Conservation (phyloP, 2,329 filamentous ascomycete genomes). For the Myotisia sp. region DNA sequence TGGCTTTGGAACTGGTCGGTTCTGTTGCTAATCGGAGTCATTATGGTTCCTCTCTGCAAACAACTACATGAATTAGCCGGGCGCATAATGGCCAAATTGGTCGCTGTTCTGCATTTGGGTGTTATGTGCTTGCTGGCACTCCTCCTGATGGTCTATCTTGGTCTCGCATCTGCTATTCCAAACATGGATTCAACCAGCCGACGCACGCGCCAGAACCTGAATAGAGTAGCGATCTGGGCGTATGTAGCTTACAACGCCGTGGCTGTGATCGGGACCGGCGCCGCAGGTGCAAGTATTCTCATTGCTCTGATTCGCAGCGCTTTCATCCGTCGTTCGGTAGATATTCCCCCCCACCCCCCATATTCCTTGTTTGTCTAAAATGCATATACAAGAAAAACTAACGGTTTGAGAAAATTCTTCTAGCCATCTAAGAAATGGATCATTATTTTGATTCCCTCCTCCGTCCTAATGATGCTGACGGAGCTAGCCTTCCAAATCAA, state of each 20-base stretch:
- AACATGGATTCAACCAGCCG: neutral
- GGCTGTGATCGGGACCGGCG: neutral
- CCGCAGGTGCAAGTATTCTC: neutral
- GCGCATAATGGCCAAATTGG: conserved; percentile 1
- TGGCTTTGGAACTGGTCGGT: conserved; percentile 3
- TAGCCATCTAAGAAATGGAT: conserved; percentile 4
- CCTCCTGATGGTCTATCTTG: conserved; percentile 4
- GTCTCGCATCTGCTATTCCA: neutral
- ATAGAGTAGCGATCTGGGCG: neutral
- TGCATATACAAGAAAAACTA: neutral
- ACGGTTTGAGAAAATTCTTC: neutral
- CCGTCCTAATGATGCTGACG: neutral
- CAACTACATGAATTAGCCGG: conserved; percentile 7
- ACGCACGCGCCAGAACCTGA: neutral
- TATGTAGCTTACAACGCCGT: neutral
- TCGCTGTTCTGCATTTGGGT: conserved; percentile 2
- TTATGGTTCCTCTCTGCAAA: conserved; percentile 8
- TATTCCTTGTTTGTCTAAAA: no score
- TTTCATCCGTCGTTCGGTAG: conserved; percentile 1
- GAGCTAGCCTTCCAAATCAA: neutral
- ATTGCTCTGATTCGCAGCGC: conserved; percentile 1
- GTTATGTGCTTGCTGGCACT: conserved; percentile 7
- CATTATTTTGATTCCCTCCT: neutral
- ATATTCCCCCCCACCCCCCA: no score
- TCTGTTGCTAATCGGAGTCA: conserved; percentile 7